Conservation (phyloP, 2,329 filamentous ascomycete genomes). For the Botrytis paeoniae region DNA sequence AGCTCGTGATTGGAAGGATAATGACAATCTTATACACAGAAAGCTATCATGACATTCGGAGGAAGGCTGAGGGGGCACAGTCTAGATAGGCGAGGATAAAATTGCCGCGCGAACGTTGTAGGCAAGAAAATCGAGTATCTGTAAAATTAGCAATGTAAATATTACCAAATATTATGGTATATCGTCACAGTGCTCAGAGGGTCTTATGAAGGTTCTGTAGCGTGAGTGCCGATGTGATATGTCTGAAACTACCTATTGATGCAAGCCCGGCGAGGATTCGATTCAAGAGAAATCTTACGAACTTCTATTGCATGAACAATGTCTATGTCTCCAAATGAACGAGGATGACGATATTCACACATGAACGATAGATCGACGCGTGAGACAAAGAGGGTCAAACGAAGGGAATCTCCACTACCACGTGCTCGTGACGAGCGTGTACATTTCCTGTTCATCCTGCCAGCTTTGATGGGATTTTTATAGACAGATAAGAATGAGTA, state of each 20-base stretch:
- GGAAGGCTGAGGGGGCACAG: not conserved
- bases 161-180: not conserved
- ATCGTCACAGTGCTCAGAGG: not conserved
- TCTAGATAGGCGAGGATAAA: not conserved
- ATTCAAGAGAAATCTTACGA: not conserved
- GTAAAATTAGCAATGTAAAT: not conserved
- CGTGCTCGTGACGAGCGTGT: not conserved
- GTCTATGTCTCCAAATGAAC: not conserved
- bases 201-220: not conserved
- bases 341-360: not conserved
- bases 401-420: not conserved
- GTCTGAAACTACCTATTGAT: not conserved
- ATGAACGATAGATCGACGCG: not conserved
- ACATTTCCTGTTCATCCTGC: not conserved
- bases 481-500: not conserved
- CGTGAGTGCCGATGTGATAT: not conserved
- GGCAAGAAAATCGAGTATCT: not conserved
- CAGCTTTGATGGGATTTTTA: not conserved
- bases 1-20: not conserved
- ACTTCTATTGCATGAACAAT: not conserved
- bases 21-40: not conserved
- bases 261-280: not conserved
- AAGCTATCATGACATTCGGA: not conserved
- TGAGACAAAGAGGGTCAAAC: not conserved
- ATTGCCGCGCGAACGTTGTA: not conserved